Evolutionary conservation across 176 grass and related monocot species (phyloP).

Genomic region (Musa troglodytarum): DNA sequence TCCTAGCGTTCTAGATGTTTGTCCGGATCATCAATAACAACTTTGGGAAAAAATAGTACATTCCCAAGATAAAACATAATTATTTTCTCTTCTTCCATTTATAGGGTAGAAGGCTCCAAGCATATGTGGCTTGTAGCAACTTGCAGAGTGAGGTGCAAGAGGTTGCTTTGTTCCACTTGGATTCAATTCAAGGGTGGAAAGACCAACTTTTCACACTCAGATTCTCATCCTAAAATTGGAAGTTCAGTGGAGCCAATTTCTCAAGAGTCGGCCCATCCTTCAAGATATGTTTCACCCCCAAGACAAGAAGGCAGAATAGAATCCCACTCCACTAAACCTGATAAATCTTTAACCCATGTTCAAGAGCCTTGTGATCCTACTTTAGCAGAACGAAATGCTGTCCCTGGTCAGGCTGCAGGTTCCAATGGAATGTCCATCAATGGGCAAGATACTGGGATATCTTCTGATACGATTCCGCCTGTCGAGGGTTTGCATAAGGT

Average conservation of each 20-base stretch:
- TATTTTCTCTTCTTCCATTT: neutral
- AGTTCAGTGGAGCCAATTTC: neutral
- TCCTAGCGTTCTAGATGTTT: too few species aligned
- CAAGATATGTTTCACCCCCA: too few species aligned
- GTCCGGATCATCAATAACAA: neutral
- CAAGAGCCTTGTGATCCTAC: too few species aligned
- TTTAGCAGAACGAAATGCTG: too few species aligned
- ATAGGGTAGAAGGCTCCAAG: neutral
- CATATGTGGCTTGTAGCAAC: neutral
- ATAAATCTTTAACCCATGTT: too few species aligned
- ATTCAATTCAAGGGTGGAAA: neutral
- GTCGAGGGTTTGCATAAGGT: neutral
- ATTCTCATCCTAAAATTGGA: neutral
- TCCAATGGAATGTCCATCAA: neutral
- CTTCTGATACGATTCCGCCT: neutral
- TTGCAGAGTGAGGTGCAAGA: neutral
- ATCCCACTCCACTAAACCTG: too few species aligned
- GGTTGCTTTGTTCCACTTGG: neutral
- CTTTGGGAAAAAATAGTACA: neutral
- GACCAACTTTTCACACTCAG: neutral
- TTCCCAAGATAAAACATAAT: neutral
- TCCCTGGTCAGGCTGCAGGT: neutral
- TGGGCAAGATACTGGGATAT: neutral
- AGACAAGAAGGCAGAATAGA: too few species aligned
- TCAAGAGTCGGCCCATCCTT: too few species aligned